phyloP scores from a whole-genome alignment of 352 stramenopile species.

The Phytophthora nicotianae region DNA sequence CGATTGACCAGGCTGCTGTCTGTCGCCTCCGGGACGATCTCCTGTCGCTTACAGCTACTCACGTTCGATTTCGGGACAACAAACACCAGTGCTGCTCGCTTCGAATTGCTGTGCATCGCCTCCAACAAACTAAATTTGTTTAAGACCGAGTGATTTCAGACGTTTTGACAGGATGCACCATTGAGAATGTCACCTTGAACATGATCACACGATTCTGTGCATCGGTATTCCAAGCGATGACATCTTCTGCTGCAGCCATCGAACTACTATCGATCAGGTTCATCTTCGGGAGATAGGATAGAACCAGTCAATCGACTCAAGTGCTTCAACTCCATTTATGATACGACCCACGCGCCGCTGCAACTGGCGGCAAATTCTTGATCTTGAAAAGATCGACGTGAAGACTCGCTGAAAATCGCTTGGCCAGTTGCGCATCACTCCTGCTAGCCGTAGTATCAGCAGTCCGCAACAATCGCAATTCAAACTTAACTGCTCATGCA shows the following conservation, averaged over 20 bases:
- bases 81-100: neutral
- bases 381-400: neutral
- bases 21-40: neutral
- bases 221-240: neutral
- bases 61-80: neutral
- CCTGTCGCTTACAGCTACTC: neutral
- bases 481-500: neutral
- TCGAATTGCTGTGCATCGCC: neutral
- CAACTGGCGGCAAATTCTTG: neutral
- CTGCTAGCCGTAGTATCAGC: neutral
- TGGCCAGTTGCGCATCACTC: neutral
- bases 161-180: neutral
- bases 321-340: neutral
- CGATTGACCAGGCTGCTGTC: neutral
- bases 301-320: neutral
- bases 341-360: neutral
- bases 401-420: neutral
- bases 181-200: conserved; percentile 6
- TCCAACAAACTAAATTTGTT: conserved; percentile 6
- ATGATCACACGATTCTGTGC: neutral
- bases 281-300: neutral
- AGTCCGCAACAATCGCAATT: neutral
- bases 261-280: neutral
- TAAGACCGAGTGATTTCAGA: neutral
- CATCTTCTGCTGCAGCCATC: neutral